Evolutionary conservation across 2,329 filamentous ascomycete genomes (phyloP).

Genomic region (Stachybotrys chartarum): DNA sequence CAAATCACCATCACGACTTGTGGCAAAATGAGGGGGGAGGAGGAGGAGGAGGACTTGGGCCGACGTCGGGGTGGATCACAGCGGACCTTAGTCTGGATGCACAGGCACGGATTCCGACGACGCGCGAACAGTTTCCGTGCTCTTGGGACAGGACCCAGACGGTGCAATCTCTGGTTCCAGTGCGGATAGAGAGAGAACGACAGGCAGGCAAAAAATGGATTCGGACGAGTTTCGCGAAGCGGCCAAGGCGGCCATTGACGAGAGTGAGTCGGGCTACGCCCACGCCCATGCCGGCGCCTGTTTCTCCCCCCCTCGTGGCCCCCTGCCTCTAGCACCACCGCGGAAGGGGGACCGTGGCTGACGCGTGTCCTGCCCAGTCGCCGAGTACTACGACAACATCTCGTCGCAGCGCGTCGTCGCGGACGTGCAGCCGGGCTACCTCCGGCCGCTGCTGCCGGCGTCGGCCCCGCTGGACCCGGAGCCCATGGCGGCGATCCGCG

Average conservation of each 20-base stretch:
- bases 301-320: not conserved
- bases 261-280: conserved; percentile 53
- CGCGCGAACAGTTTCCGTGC: too few species aligned
- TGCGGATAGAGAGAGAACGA: too few species aligned
- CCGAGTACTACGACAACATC: conserved; percentile 75
- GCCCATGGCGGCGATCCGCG: conserved; percentile 71
- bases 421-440: conserved; percentile 75
- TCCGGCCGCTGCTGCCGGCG: conserved; percentile 68
- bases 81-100: too few species aligned
- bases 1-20: too few species aligned
- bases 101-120: too few species aligned
- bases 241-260: conserved; percentile 71
- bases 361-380: conserved; percentile 44
- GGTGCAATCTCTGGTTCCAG: too few species aligned
- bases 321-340: too few species aligned
- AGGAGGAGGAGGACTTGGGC: too few species aligned
- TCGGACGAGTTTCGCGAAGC: conserved; percentile 69
- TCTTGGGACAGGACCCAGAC: too few species aligned
- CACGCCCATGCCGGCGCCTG: not conserved
- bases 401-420: conserved; percentile 65
- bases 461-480: conserved; percentile 59
- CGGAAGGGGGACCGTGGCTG: too few species aligned
- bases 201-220: conserved; percentile 51
- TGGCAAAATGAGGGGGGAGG: too few species aligned
- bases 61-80: too few species aligned